A percentile compares a stretch with the other conserved stretches of the same genome.
phyloP scores from a whole-genome alignment of 192 early-diverging fungal species.

The Linnemannia schmuckeri region DNA sequence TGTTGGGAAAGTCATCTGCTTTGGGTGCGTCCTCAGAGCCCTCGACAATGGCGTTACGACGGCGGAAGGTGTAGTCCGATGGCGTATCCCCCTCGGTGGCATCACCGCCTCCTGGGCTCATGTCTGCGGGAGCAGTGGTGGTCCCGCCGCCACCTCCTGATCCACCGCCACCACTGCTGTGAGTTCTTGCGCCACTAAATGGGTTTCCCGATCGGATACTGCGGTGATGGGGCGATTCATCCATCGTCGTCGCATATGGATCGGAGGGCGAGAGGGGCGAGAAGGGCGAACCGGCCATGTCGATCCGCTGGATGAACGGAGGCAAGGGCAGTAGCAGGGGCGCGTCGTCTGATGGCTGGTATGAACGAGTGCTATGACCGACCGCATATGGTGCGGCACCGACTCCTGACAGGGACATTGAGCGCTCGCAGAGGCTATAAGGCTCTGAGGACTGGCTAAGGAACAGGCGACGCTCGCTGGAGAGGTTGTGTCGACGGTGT shows the following conservation, averaged over 20 bases:
- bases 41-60: conserved; percentile 53
- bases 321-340: conserved; percentile 19
- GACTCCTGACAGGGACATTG: conserved; percentile 5
- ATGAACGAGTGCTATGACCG: background rate
- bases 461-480: background rate
- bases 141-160: conserved; percentile 42
- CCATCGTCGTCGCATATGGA: background rate
- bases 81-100: conserved; percentile 33
- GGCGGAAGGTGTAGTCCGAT: conserved; percentile 51
- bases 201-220: conserved; percentile 3
- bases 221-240: conserved; percentile 6
- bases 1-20: conserved; percentile 45
- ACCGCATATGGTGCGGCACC: background rate
- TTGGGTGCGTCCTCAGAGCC: conserved; percentile 56
- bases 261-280: conserved; percentile 22
- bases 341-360: background rate
- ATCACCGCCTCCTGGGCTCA: conserved; percentile 50
- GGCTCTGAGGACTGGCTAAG: background rate
- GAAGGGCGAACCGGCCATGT: conserved; percentile 28
- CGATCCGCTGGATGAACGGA: conserved; percentile 21
- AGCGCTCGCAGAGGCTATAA: background rate
- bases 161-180: conserved; percentile 42
- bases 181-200: conserved; percentile 36
- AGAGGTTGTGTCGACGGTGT: conserved; percentile 3
- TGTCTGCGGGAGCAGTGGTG: conserved; percentile 14